A percentile compares a stretch with the other conserved stretches of the same genome.
These are phyloP conservation scores for Penicillium bialowiezense DNA, from an alignment of 495 filamentous ascomycete species.

Conservation along the genomic window DNA sequence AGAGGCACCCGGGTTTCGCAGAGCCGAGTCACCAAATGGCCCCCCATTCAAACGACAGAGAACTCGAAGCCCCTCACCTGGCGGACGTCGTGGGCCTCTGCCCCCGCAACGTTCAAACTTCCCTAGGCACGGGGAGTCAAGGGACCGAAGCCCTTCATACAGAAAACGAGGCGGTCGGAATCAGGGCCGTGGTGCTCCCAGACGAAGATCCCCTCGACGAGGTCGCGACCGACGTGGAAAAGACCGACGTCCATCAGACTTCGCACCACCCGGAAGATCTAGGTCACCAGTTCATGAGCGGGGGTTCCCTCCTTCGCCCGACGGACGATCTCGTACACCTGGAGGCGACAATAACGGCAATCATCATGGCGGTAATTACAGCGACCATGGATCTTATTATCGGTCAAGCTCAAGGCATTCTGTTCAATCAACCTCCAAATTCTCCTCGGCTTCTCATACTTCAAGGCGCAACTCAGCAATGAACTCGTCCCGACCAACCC, in stretches of 20 bases:
- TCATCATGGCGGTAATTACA: constrained; percentile 27
- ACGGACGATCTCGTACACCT: constrained; percentile 28
- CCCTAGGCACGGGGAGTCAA: constrained; percentile 27
- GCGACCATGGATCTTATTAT: constrained; percentile 30
- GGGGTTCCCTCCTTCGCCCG: constrained; percentile 25
- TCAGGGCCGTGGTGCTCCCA: constrained; percentile 30
- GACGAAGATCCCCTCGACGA: constrained; percentile 34
- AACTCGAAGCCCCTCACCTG: constrained; percentile 47
- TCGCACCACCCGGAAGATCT: constrained; percentile 23
- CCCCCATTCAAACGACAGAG: constrained; percentile 42
- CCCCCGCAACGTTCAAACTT: constrained; percentile 23
- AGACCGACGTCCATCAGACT: constrained; percentile 25
- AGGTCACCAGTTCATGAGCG: constrained; percentile 34
- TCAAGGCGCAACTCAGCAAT: constrained; percentile 26
- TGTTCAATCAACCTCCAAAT: constrained; percentile 31
- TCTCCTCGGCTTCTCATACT: constrained; percentile 27
- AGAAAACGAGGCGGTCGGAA: constrained; percentile 33
- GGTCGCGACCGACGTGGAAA: constrained; percentile 36
- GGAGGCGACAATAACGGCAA: constrained; percentile 26
- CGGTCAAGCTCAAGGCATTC: constrained; percentile 39
- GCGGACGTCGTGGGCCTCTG: constrained; percentile 20
- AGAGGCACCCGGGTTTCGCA: constrained; percentile 16
- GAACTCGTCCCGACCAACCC: constrained; percentile 28
- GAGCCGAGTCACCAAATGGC: constrained; percentile 34
- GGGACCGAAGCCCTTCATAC: constrained; percentile 28